Evolutionary conservation across 768 basidiomycete genomes (phyloP).

Genomic region (Tulasnella sp.): DNA sequence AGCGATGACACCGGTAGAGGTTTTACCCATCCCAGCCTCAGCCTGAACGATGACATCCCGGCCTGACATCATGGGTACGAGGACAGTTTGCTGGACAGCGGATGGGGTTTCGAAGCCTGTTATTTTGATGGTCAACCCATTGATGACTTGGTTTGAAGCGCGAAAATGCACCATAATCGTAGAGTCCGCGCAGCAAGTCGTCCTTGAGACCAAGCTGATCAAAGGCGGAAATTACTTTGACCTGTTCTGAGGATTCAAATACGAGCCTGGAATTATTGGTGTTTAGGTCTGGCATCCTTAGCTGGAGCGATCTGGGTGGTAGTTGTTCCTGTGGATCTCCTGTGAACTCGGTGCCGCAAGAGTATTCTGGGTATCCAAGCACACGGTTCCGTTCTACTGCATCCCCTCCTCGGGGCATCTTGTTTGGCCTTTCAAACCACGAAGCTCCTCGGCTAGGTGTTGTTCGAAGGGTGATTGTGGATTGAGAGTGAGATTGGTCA

Average conservation of each 20-base stretch:
- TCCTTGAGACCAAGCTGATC: slow-evolving; percentile 90
- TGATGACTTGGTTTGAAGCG: slow-evolving; percentile 20
- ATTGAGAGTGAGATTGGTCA: not conserved
- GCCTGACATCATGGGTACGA: slow-evolving; percentile 90
- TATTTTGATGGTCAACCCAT: slow-evolving; percentile 32
- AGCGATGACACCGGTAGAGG: slow-evolving; percentile 96
- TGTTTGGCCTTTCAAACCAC: not conserved
- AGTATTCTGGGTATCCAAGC: too few relatives aligned
- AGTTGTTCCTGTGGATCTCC: not conserved
- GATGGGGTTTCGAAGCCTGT: slow-evolving; percentile 96
- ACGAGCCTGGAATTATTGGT: slow-evolving; percentile 70
- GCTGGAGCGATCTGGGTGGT: not conserved
- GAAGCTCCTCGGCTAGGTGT: not conserved
- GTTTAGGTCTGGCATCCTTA: not conserved
- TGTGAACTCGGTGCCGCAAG: too few relatives aligned
- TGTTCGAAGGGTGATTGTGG: not conserved
- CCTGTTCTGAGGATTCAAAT: slow-evolving; percentile 91
- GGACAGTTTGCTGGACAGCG: slow-evolving; percentile 96
- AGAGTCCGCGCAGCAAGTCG: slow-evolving; percentile 92
- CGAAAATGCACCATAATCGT: slow-evolving; percentile 79
- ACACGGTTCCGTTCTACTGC: too few relatives aligned
- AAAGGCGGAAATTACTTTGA: slow-evolving; percentile 74
- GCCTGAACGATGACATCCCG: slow-evolving; percentile 99
- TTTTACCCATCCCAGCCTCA: slow-evolving; percentile 99
- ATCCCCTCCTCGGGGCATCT: too few relatives aligned